Conservation (phyloP, 2,329 filamentous ascomycete genomes). For the Fusarium heterosporum region DNA sequence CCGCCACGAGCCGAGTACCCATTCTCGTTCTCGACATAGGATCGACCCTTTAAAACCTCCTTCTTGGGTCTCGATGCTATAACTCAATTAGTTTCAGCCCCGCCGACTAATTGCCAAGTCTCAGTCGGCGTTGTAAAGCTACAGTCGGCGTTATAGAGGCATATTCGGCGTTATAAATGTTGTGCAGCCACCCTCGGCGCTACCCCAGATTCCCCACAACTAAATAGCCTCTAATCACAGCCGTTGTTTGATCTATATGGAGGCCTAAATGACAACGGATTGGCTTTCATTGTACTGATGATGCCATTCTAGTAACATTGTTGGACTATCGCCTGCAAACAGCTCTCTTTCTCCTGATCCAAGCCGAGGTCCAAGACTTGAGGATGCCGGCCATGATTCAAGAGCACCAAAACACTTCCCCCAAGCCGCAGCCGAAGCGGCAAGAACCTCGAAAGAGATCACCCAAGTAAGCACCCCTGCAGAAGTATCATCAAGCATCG, state of each 20-base stretch:
- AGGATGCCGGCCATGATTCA: background rate
- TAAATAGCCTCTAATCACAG: background rate
- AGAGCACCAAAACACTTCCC: background rate
- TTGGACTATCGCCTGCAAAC: background rate
- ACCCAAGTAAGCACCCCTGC: background rate
- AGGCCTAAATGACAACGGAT: background rate
- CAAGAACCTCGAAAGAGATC: conserved; percentile 2
- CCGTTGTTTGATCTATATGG: background rate
- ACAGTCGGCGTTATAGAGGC: background rate
- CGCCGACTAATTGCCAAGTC: background rate
- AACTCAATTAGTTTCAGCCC: background rate
- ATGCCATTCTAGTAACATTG: background rate
- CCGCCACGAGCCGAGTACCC: fast-evolving
- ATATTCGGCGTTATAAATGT: background rate
- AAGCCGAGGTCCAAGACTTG: background rate
- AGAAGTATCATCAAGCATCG: no score
- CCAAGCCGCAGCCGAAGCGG: background rate
- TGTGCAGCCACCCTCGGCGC: no score
- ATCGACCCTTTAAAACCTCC: background rate
- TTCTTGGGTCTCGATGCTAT: fast-evolving
- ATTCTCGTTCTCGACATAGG: fast-evolving
- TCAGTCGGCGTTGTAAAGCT: background rate
- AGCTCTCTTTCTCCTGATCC: background rate
- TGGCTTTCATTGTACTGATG: background rate
- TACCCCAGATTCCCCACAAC: no score